Conservation (phyloP, 139 green algal species). For the Desmodesmus armatus region DNA sequence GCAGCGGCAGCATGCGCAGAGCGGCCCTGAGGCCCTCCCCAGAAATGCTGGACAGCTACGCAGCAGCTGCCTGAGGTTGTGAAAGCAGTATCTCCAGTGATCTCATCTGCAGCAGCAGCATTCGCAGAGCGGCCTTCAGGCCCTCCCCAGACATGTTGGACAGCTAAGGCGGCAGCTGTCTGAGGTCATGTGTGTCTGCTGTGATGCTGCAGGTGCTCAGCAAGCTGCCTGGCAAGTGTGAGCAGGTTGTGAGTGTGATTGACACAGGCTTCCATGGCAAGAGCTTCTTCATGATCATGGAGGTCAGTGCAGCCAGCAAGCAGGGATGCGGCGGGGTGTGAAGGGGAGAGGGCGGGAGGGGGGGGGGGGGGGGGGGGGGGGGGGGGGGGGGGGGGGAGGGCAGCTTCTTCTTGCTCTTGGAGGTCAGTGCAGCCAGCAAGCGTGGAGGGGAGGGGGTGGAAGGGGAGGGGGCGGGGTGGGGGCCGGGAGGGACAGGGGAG, state of each 20-base stretch:
- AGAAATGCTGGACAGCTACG: no score
- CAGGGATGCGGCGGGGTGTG: no score
- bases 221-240: slow-evolving; percentile 50
- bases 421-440: not conserved
- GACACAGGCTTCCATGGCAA: slow-evolving; percentile 60
- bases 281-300: slow-evolving; percentile 84
- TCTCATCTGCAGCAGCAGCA: not conserved
- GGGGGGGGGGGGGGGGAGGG: not conserved
- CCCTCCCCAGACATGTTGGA: no score
- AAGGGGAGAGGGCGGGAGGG: no score
- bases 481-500: no score
- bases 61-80: not conserved
- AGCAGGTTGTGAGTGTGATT: slow-evolving; percentile 54
- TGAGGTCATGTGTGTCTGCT: not conserved
- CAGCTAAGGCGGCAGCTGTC: not conserved
- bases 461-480: no score
- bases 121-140: no score
- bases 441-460: no score
- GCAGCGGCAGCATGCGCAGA: slow-evolving; percentile 2
- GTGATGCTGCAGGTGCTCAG: slow-evolving; percentile 51
- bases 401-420: not conserved
- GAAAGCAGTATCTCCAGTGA: not conserved
- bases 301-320: slow-evolving; percentile 61
- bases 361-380: no score
- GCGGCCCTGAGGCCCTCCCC: no score